Evolutionary conservation across 192 early-diverging fungal species (phyloP).

Genomic region (Piromyces sp.): DNA sequence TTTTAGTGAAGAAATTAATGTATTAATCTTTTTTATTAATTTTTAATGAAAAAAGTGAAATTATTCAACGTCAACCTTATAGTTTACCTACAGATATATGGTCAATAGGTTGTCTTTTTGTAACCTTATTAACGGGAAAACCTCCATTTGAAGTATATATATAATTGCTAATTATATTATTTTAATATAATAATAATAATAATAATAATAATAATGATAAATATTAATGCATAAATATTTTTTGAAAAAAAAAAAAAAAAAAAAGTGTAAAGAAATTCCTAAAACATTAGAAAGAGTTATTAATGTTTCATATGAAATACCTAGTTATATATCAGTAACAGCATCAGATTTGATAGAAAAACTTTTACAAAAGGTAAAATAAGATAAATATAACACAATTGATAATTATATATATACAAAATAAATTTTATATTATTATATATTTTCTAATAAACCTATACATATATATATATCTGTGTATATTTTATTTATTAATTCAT

Average conservation of each 20-base stretch:
- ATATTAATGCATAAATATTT: too few species aligned
- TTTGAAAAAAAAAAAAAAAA: not conserved
- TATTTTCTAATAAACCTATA: too few species aligned
- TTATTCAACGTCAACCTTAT: constrained; percentile 50
- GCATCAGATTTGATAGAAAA: constrained; percentile 31
- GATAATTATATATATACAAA: too few species aligned
- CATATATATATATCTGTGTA: too few species aligned
- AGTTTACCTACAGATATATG: constrained; percentile 54
- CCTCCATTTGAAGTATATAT: constrained; percentile 45
- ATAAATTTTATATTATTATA: too few species aligned
- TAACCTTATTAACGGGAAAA: constrained; percentile 49
- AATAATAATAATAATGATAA: too few species aligned
- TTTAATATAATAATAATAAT: too few species aligned
- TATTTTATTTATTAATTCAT: too few species aligned
- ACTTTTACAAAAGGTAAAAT: constrained; percentile 26
- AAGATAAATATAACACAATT: too few species aligned
- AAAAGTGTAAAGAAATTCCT: constrained; percentile 10
- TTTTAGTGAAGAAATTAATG: too few species aligned
- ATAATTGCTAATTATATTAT: not conserved
- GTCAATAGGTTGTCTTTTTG: constrained; percentile 59
- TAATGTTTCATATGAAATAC: constrained; percentile 31
- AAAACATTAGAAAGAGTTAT: constrained; percentile 36
- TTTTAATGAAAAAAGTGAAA: constrained; percentile 21
- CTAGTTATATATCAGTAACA: constrained; percentile 24
- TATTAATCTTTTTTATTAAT: too few species aligned